These are phyloP conservation scores for Suillus subaureus DNA, from an alignment of 768 basidiomycete species.

Conservation along the genomic window DNA sequence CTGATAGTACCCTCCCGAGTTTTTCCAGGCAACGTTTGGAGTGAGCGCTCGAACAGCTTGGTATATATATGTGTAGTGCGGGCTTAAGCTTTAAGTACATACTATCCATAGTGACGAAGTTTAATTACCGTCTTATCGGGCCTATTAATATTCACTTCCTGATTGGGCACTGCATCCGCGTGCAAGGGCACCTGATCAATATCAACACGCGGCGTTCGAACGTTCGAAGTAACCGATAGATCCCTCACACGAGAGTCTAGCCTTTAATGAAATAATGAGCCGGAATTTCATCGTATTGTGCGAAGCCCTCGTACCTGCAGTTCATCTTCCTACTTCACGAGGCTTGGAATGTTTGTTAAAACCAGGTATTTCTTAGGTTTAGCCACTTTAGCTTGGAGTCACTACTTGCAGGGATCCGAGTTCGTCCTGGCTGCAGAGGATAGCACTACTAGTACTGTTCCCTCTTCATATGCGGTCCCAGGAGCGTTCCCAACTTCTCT, in stretches of 20 bases:
- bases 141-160: neutral
- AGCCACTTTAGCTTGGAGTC: conserved; percentile 3
- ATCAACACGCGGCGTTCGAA: conserved; percentile 2
- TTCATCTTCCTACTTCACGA: neutral
- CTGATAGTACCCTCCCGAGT: too few species aligned
- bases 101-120: too few species aligned
- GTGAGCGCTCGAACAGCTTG: too few species aligned
- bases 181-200: conserved; percentile 16
- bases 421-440: conserved; percentile 7
- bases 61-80: too few species aligned
- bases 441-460: conserved; percentile 12
- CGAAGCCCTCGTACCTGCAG: neutral
- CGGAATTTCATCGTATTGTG: too few species aligned
- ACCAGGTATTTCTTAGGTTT: neutral
- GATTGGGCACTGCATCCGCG: conserved; percentile 22
- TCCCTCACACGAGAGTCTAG: too few species aligned
- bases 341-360: neutral
- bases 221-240: conserved; percentile 11
- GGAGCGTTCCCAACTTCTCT: conserved; percentile 67
- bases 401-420: neutral
- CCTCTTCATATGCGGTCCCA: conserved; percentile 50
- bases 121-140: too few species aligned
- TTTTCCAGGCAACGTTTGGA: too few species aligned
- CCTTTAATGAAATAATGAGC: too few species aligned
- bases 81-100: too few species aligned